Conservation (phyloP, 345 rosid genomes). For the Angophora floribunda region DNA sequence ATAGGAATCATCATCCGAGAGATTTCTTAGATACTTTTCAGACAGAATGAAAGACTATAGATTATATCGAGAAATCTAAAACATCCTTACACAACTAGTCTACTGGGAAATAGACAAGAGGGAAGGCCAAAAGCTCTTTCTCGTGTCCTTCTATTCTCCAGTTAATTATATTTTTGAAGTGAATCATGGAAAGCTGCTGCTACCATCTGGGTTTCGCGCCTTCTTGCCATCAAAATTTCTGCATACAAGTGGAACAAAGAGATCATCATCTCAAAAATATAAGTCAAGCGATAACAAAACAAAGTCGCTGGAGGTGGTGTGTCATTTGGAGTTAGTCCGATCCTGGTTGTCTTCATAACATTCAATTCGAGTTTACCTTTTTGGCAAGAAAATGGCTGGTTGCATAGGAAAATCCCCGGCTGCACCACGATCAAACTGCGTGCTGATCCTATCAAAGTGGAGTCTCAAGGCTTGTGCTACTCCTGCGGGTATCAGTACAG, state of each 20-base stretch:
- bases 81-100: neutral
- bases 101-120: neutral
- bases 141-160: neutral
- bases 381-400: neutral
- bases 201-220: neutral
- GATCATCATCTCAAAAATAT: neutral
- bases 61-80: neutral
- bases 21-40: neutral
- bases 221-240: neutral
- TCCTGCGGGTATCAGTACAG: conserved; percentile 65
- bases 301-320: neutral
- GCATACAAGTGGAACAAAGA: neutral
- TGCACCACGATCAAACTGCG: neutral
- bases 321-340: neutral
- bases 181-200: neutral
- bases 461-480: conserved; percentile 65
- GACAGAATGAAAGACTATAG: neutral
- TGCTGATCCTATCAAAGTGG: conserved; percentile 60
- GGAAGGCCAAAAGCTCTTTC: neutral
- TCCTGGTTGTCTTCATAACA: neutral
- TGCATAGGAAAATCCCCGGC: conserved; percentile 21
- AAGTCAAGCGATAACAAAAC: neutral
- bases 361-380: neutral
- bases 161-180: neutral
- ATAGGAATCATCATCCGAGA: neutral